Base-by-base conservation (phyloP, 31 red algal species). In the Porphyra umbilicalis region DNA sequence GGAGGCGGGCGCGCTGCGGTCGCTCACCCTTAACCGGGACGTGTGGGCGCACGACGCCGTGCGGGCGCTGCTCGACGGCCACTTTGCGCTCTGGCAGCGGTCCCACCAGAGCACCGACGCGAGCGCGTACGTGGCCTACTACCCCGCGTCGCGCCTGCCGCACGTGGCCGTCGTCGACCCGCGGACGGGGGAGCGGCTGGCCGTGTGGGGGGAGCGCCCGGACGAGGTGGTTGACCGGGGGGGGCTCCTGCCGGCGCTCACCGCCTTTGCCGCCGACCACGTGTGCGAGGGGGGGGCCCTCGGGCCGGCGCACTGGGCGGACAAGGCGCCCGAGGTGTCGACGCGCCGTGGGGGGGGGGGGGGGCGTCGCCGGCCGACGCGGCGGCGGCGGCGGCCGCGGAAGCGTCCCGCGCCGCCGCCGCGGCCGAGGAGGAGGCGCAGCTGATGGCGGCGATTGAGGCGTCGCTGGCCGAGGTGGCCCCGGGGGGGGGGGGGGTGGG, bases 121-220 rank as follows among this genome's bases (percentile, higher is more conserved):
- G 34, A 35, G 80, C 33, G 81, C 78, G 8, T 92, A 92, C 42
- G 36, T 36, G 75, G 80, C 84, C 1, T 92, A 87, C 75, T 92
- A 81, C 77, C 90, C 84, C 3, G 67, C 57, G 10, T 80, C 87
- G 75, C 67, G 76, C 18, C 36, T 84, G 33, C 90, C 90, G 18
- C 90, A 92, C 67, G 36, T 87, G 35, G 90, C 90, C 0, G 57
- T 92, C 6, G 77, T 92, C 10, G 90, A 92, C 78, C 85, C 90
- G 32, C 81, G 90, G 35, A 85, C 85, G 18, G 90, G 90, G 15
- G 90, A 92, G 79, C 81, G 90, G 25, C 83, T 92, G 9, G 36
- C 76, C 33, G 90, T 92, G 38, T 92, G 90, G 90, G 84, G 79
- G 15, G 82, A 91, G 44, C 57, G 34, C 1, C 57, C 85, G 30